These are phyloP conservation scores for Corrigiola litoralis DNA, from an alignment of 179 eudicot genomes.

Conservation along the genomic window DNA sequence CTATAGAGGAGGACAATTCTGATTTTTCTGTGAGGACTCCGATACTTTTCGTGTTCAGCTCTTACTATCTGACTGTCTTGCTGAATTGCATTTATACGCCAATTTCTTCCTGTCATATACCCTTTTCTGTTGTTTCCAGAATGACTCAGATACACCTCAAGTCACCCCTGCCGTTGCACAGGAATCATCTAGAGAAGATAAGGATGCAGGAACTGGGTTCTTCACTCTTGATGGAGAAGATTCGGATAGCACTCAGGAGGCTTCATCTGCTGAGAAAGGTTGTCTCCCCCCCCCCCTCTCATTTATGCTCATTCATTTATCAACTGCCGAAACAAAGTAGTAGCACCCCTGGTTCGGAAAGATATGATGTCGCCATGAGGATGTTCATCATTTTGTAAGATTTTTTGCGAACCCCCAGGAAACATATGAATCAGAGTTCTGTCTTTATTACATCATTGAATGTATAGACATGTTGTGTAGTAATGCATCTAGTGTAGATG, in stretches of 20 bases:
- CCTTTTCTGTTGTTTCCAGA: slow-evolving; percentile 45
- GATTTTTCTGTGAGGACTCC: slow-evolving; percentile 30
- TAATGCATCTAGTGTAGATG: no score
- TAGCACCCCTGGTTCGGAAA: no score
- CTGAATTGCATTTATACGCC: slow-evolving; percentile 4
- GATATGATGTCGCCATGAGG: not conserved
- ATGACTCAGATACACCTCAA: slow-evolving; percentile 32
- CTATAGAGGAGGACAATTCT: slow-evolving; percentile 48
- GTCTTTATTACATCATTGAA: no score
- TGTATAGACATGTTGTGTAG: no score
- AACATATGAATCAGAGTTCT: no score
- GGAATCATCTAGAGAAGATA: slow-evolving; percentile 25
- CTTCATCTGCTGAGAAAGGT: slow-evolving; percentile 43
- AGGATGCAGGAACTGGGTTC: slow-evolving; percentile 26
- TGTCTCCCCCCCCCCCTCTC: not conserved
- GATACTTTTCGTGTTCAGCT: slow-evolving; percentile 40
- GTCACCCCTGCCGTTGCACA: slow-evolving; percentile 26
- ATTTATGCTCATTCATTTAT: not conserved
- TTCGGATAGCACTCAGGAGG: slow-evolving; percentile 43
- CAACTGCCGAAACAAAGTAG: no score
- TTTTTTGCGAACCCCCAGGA: no score
- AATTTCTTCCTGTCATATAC: slow-evolving; percentile 5
- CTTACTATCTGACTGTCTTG: slow-evolving; percentile 6
- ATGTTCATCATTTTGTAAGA: no score
- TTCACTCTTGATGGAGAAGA: slow-evolving; percentile 34